A percentile compares a stretch with the other conserved stretches of the same genome.
Evolutionary conservation across 805 yeast genomes (phyloP).

Genomic region (Yarrowia deformans): DNA sequence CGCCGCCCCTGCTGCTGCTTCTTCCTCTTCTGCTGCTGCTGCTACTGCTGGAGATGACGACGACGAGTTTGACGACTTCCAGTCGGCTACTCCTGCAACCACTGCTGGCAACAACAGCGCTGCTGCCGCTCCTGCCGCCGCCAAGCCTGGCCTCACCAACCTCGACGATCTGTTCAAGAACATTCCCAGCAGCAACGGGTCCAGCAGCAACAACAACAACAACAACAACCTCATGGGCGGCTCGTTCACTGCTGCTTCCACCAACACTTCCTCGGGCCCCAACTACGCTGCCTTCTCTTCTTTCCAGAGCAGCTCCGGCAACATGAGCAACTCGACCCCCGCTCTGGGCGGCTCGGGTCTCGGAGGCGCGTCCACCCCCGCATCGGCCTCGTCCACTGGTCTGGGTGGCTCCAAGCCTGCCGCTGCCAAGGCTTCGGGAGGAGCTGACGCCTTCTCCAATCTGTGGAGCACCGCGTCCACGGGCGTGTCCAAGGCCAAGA

Average conservation of each 20-base stretch:
- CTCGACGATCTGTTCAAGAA: slow-evolving; percentile 44
- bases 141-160: slow-evolving; percentile 37
- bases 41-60: slow-evolving; percentile 53
- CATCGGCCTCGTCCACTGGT: slow-evolving; percentile 36
- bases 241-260: slow-evolving; percentile 24
- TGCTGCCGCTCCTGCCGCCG: slow-evolving; percentile 15
- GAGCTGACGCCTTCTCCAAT: slow-evolving; percentile 52
- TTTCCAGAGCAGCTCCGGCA: slow-evolving; percentile 4
- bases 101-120: slow-evolving; percentile 41
- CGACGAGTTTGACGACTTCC: slow-evolving; percentile 71
- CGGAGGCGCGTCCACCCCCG: slow-evolving; percentile 18
- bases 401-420: slow-evolving; percentile 43
- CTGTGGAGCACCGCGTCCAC: slow-evolving; percentile 51
- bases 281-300: slow-evolving; percentile 35
- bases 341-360: slow-evolving; percentile 22
- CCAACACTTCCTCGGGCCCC: slow-evolving; percentile 9
- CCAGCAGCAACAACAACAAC: slow-evolving; percentile 27
- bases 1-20: slow-evolving; percentile 33
- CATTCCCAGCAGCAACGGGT: slow-evolving; percentile 25
- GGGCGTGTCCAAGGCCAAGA: slow-evolving; percentile 39
- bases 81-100: slow-evolving; percentile 59
- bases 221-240: slow-evolving; percentile 1
- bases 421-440: slow-evolving; percentile 42
- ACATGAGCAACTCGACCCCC: slow-evolving; percentile 41
- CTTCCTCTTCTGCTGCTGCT: slow-evolving; percentile 3